Evolutionary conservation across 129 eudicot genomes (phyloP).

Genomic region (Lonicera japonica): DNA sequence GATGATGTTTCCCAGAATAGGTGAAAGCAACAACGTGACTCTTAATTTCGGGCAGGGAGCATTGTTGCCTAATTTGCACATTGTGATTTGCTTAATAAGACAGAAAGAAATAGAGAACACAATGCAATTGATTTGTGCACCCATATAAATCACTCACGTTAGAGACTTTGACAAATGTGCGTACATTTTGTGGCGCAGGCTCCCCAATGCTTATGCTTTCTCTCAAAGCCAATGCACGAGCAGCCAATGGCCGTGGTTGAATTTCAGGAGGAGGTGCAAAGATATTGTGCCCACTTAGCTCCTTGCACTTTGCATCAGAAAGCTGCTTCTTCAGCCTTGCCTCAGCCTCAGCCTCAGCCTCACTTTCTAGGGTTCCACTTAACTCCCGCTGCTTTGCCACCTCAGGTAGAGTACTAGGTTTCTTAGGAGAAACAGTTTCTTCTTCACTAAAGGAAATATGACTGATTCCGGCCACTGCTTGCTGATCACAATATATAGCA

Average conservation of each 20-base stretch:
- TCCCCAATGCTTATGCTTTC: slow-evolving; percentile 75
- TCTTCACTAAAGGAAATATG: slow-evolving; percentile 89
- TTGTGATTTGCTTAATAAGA: no score
- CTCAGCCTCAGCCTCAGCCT: slow-evolving; percentile 41
- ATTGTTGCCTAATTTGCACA: no score
- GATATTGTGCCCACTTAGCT: slow-evolving; percentile 85
- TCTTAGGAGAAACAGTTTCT: slow-evolving; percentile 69
- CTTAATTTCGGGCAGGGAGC: no score
- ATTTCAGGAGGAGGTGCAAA: slow-evolving; percentile 97
- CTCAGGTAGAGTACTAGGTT: slow-evolving; percentile 53
- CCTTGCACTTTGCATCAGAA: slow-evolving; percentile 78
- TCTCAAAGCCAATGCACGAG: slow-evolving; percentile 67
- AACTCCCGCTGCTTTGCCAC: slow-evolving; percentile 93
- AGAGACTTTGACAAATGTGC: slow-evolving; percentile 12
- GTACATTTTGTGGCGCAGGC: slow-evolving; percentile 43
- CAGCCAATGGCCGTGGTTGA: slow-evolving; percentile 74
- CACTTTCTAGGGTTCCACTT: slow-evolving; percentile 69
- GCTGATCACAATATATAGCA: slow-evolving; percentile 38
- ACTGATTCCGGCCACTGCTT: slow-evolving; percentile 80
- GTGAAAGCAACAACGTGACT: no score
- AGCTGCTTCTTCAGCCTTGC: slow-evolving; percentile 73
- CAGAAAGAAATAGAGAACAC: no score
- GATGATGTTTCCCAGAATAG: no score
- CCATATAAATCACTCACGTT: no score
- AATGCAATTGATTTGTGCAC: no score